Evolutionary conservation across 495 filamentous ascomycete genomes (phyloP), one percentile per base, ranked within the genome.

Genomic region (Lasiosphaeria miniovina): DNA sequence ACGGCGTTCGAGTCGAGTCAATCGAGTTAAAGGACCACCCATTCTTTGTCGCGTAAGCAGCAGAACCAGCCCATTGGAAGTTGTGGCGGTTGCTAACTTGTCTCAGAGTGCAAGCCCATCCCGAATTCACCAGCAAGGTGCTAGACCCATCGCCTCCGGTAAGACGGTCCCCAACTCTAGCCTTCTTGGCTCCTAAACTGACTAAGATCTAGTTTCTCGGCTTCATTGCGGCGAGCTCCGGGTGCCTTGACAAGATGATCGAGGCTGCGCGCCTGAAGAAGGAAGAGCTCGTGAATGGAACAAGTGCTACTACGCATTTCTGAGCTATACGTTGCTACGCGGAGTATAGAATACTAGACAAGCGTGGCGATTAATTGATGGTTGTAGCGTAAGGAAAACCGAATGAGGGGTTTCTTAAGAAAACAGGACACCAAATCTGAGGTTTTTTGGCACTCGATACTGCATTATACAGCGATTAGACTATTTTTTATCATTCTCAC

Each of bases 11-110:
- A 10, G 94, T 97, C 90, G 94, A 97, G 77, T 81, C 94, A 55
- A 74, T 97, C 31, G 93, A 98, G 74, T 72, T 97, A 53, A 85
- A 83, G 68, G 89, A 96, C 57, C 93, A 98, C 70, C 88, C 89
- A 1, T 98, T 85, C 80, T 98, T 87, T 69, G 89, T 98, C 17
- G 94, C 8, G 38, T 41, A 41, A 41, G 38, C 12, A 7, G 3
- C 7, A 41, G 7, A 7, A 41, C 8, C 38, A 12, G 8, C 12
- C 38, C 38, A 7, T 41, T 8, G 38, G 38, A 41, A 41, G 12
- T 41, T 7, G 8, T 41, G 12, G 12, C 38, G 12, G 7, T 41
- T 12, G 38, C 12, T 12, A 41, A 41, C 38, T 41, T 8, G 24
- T 24, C 38, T 17, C 46, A 49, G 61, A 31, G 50, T 65, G 3